Base-by-base conservation (phyloP, 768 basidiomycete genomes). In the Astraeus odoratus region DNA sequence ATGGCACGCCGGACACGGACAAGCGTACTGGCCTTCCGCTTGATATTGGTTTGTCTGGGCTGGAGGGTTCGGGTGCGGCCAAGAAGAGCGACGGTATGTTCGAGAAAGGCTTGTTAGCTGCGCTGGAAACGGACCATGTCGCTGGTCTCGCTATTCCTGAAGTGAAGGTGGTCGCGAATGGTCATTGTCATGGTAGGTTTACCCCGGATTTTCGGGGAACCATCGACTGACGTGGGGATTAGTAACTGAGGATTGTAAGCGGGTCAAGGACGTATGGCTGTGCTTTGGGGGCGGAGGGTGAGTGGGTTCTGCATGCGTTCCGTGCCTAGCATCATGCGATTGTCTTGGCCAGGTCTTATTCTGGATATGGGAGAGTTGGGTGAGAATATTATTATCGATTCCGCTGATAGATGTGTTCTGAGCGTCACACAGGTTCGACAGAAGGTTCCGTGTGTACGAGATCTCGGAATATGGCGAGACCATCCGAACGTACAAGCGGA, bases 401-500 rank as follows among this genome's bases (percentile, higher is more conserved):
- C 7, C 39, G 15, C 18, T 22, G 16, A 26, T 33, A 20, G n/a
- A 29, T 30, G 16, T 31, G 10, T 44, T 43, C 55, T 18, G 58
- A 27, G 41, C 40, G 50, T 41, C 25, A 24, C 51, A 34, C 41
- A 86, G 85, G 12, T 96, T 97, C 60, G 89, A 96, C 63, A 80
- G 94, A 15, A 77, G 95, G 33, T 92, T 95, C 74, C 74, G 95
- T 7, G 70, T 97, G 36, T 98, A 84, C 63, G 80, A 91, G 20
- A 74, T 98, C 42, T 85, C 83, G 15, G 81, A 91, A 50, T 97
- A 76, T 55, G 95, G 95, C 36, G 95, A 98, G 73, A 93, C 80
- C 5, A 89, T 98, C 59, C 70, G 74, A 59, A 95, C 95, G 29
- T 80, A 87, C 64, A 96, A 96, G 65, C 78, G 81, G 30, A 81